These are phyloP conservation scores for Pulveroboletus sp. DNA, from an alignment of 768 basidiomycete species.

Conservation along the genomic window DNA sequence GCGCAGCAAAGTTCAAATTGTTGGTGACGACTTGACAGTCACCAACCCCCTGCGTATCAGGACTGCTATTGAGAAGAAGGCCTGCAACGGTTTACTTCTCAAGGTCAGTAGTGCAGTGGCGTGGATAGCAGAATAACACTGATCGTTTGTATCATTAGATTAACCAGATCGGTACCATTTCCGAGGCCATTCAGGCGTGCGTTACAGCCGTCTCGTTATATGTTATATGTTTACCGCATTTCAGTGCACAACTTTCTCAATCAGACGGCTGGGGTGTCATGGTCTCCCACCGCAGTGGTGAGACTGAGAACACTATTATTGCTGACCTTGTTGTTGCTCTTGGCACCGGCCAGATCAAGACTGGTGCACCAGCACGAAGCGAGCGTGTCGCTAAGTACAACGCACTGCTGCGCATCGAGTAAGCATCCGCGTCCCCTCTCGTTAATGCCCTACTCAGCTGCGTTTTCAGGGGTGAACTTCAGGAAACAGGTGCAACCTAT, in stretches of 20 bases:
- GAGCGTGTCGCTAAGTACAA: constrained; percentile 98
- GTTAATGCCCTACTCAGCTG: not conserved
- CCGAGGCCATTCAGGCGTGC: constrained; percentile 97
- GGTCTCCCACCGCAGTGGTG: constrained; percentile 98
- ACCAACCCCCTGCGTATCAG: constrained; percentile 97
- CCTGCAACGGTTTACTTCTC: constrained; percentile 96
- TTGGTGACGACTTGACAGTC: constrained; percentile 95
- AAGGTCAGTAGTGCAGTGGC: constrained; percentile 47
- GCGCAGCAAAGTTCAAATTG: constrained; percentile 78
- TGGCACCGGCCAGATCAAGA: constrained; percentile 94
- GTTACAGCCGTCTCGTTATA: constrained; percentile 30
- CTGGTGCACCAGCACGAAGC: constrained; percentile 91
- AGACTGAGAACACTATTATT: constrained; percentile 97
- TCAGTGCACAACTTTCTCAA: constrained; percentile 89
- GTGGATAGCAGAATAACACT: not conserved
- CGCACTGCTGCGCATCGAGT: constrained; percentile 85
- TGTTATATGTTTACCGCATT: not conserved
- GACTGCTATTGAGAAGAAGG: constrained; percentile 99
- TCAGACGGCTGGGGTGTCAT: constrained; percentile 98
- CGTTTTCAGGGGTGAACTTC: constrained; percentile 64
- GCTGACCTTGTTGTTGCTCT: constrained; percentile 94
- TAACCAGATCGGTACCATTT: constrained; percentile 99
- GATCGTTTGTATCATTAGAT: constrained; percentile 40
- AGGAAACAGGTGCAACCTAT: constrained; percentile 56
- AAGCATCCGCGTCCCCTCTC: constrained; percentile 28